These are phyloP conservation scores for Syzygium oleosum DNA, from an alignment of 345 rosid species.

Conservation along the genomic window DNA sequence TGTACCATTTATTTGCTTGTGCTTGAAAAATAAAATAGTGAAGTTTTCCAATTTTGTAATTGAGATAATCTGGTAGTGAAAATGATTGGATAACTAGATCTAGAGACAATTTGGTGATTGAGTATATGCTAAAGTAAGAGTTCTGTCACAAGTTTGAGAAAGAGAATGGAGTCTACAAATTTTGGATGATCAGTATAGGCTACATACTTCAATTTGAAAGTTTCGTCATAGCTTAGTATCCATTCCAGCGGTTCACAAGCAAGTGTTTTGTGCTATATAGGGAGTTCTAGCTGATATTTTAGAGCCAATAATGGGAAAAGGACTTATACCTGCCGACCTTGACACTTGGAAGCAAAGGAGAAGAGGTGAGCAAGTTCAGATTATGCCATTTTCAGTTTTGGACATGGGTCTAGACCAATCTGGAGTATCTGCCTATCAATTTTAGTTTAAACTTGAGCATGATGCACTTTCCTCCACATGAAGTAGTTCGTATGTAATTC, in stretches of 20 bases:
- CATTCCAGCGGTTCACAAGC: neutral
- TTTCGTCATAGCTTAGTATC: neutral
- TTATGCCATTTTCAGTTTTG: neutral
- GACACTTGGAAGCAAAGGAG: constrained; percentile 94
- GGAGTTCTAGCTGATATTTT: constrained; percentile 98
- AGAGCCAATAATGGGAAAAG: constrained; percentile 98
- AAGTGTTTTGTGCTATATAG: constrained; percentile 10
- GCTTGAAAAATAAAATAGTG: neutral
- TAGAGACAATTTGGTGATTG: neutral
- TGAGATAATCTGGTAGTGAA: neutral
- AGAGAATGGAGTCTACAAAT: neutral
- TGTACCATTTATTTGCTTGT: neutral
- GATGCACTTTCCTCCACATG: neutral
- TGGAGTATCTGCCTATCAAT: neutral
- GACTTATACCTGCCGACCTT: constrained; percentile 93
- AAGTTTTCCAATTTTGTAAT: neutral
- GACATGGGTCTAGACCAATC: neutral
- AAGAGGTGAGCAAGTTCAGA: constrained; percentile 48
- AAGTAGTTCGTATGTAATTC: neutral
- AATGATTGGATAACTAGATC: neutral
- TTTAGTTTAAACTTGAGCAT: neutral
- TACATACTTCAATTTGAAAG: neutral
- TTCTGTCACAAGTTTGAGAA: neutral
- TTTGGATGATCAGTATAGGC: neutral
- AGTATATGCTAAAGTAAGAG: neutral